Evolutionary conservation across 768 basidiomycete genomes (phyloP).

Genomic region (Leccinum subgranulosum): DNA sequence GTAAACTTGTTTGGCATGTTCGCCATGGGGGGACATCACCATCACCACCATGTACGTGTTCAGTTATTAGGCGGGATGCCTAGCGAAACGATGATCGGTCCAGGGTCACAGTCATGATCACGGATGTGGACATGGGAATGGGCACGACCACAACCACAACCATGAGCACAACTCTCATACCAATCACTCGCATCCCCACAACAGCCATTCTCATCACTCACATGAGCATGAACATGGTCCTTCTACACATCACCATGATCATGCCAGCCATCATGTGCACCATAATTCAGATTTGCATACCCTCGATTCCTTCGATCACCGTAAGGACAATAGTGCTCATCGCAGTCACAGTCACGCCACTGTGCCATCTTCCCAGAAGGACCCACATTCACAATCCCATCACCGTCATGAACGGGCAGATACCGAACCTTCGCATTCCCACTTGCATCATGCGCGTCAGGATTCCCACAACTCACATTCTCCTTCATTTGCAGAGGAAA

Average conservation of each 20-base stretch:
- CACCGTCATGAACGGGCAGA: conserved; percentile 23
- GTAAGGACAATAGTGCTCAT: conserved; percentile 9
- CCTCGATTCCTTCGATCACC: conserved; percentile 10
- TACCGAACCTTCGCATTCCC: conserved; percentile 22
- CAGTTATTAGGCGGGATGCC: neutral
- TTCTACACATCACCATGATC: conserved; percentile 17
- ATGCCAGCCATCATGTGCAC: conserved; percentile 21
- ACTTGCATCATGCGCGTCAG: conserved; percentile 25
- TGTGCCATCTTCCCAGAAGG: conserved; percentile 7
- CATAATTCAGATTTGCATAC: conserved; percentile 11
- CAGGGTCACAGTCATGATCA: conserved; percentile 21
- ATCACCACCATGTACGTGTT: conserved; percentile 57
- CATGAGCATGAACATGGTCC: conserved; percentile 3
- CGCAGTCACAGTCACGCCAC: conserved; percentile 16
- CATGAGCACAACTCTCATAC: conserved; percentile 30
- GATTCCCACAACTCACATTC: conserved; percentile 23
- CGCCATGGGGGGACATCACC: conserved; percentile 96
- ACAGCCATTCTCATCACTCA: conserved; percentile 26
- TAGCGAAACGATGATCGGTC: neutral
- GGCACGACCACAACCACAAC: conserved; percentile 13
- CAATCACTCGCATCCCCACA: conserved; percentile 33
- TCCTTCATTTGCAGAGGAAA: conserved; percentile 12
- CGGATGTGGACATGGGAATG: conserved; percentile 12
- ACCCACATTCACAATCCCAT: conserved; percentile 28
- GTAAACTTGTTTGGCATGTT: conserved; percentile 99